Evolutionary conservation across 2,329 filamentous ascomycete species (phyloP).

Genomic region (Geosmithia flava): DNA sequence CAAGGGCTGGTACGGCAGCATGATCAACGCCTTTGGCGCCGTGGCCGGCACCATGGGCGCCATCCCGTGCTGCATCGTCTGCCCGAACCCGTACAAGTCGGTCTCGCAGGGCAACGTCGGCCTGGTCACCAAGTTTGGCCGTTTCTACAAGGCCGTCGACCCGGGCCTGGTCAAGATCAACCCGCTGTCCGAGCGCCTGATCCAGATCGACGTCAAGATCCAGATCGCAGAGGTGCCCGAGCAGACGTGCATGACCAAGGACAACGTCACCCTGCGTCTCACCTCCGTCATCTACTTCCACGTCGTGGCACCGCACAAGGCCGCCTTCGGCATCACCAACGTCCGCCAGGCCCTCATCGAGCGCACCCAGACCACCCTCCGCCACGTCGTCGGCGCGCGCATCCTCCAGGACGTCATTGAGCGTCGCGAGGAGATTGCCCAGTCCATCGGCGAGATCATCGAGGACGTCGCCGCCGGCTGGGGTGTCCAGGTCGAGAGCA

Average conservation of each 20-base stretch:
- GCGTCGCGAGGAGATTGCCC: conserved; percentile 90
- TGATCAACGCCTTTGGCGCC: conserved; percentile 70
- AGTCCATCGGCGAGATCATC: conserved; percentile 93
- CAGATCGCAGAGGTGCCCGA: conserved; percentile 95
- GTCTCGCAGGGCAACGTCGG: conserved; percentile 91
- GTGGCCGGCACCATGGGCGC: conserved; percentile 71
- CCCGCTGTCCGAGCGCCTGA: conserved; percentile 78
- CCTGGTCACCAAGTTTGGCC: conserved; percentile 88
- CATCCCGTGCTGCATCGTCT: conserved; percentile 81
- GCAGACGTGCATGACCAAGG: conserved; percentile 99
- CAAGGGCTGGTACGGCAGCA: conserved; percentile 79
- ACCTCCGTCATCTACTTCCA: conserved; percentile 99
- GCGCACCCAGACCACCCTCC: conserved; percentile 93
- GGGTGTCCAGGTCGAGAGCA: conserved; percentile 94
- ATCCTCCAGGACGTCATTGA: conserved; percentile 97
- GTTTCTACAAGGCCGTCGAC: conserved; percentile 91
- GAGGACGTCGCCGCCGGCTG: conserved; percentile 88
- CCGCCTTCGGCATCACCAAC: conserved; percentile 91
- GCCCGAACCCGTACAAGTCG: conserved; percentile 91
- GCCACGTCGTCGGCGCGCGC: conserved; percentile 90
- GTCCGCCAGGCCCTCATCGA: conserved; percentile 93
- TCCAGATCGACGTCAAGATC: conserved; percentile 97
- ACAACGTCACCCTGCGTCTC: conserved; percentile 89
- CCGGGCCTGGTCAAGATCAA: conserved; percentile 97
- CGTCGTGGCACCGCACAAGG: conserved; percentile 89